Conservation (phyloP, 148 eudicot species). For the Dysphania ambrosioides region DNA sequence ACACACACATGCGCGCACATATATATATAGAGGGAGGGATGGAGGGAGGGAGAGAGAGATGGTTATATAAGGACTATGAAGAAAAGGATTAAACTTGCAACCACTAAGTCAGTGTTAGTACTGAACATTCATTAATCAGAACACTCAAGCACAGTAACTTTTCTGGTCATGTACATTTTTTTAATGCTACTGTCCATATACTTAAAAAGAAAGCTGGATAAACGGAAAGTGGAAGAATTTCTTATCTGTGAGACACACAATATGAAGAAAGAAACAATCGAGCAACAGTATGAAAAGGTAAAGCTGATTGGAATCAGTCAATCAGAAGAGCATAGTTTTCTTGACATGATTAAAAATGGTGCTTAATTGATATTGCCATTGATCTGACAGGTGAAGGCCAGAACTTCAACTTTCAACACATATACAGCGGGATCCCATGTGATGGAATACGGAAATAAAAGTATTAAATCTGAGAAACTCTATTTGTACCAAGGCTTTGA, state of each 20-base stretch:
- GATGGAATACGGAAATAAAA: constrained; percentile 82
- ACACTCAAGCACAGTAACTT: too few relatives aligned
- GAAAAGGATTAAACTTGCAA: too few relatives aligned
- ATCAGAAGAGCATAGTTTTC: neutral
- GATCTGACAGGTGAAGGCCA: constrained; percentile 57
- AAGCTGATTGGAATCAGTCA: constrained; percentile 5
- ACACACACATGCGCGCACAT: too few relatives aligned
- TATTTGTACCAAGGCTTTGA: constrained; percentile 46
- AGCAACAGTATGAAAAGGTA: constrained; percentile 64
- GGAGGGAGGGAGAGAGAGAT: too few relatives aligned
- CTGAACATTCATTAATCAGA: too few relatives aligned
- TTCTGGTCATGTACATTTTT: too few relatives aligned
- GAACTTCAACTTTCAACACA: constrained; percentile 73
- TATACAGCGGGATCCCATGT: constrained; percentile 63
- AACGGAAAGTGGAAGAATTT: neutral
- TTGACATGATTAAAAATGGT: neutral
- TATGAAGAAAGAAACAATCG: constrained; percentile 68
- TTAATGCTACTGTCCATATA: too few relatives aligned
- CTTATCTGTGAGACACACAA: constrained; percentile 65
- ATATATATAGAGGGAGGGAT: too few relatives aligned
- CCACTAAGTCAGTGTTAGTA: neutral
- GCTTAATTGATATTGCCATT: neutral
- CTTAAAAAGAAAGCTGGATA: neutral
- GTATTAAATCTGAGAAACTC: constrained; percentile 56
- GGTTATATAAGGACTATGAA: too few relatives aligned